Evolutionary conservation across 1,139 yeast genomes (phyloP), one percentile per base, ranked within the genome.

Genomic region (Pichia cactophila): DNA sequence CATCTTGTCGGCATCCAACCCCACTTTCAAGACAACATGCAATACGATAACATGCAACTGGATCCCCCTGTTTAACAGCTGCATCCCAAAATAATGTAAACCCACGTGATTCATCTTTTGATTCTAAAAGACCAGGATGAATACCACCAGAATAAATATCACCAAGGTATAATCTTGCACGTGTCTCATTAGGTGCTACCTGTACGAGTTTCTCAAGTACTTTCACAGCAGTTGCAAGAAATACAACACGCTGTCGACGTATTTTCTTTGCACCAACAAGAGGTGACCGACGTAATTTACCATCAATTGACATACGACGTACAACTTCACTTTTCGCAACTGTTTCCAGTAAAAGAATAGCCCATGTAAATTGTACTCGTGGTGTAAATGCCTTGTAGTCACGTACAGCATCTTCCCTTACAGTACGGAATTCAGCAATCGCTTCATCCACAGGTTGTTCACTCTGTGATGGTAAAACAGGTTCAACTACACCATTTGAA

Each of bases 11-110:
- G 33, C 73, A 69, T 3, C 90, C 90, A 41, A 81, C 77, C 2
- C 86, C 86, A 50, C 78, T 70, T 60, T 84, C 90, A 59, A 74
- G 74, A 58, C 86, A 79, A 23, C 83, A 83, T 2, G 84, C 90
- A 1, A 80, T 74, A 44, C 89, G 68, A 65, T 81, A 83, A 48
- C 81, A 75, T 8, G 84, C 81, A 46, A 75, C 77, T 0, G 80
- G 69, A 58, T 81, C 81, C 16, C 76, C 74, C 37, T 71, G 70
- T 44, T 69, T 69, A 4, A 50, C 50, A 5, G 86, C 84, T 1
- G 88, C 81, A 50, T 74, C 75, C 39, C 66, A 58, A 62, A 83
- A 84, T 47, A 73, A 69, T 50, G 77, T 78, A 57, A 77, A 78
- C 2, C 89, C 88, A 58, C 75, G 75, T 41, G 64, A 72, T 56